Evolutionary conservation across 2,329 filamentous ascomycete genomes (phyloP), one percentile per base, ranked within the genome.

Genomic region (Exophiala spinifera): DNA sequence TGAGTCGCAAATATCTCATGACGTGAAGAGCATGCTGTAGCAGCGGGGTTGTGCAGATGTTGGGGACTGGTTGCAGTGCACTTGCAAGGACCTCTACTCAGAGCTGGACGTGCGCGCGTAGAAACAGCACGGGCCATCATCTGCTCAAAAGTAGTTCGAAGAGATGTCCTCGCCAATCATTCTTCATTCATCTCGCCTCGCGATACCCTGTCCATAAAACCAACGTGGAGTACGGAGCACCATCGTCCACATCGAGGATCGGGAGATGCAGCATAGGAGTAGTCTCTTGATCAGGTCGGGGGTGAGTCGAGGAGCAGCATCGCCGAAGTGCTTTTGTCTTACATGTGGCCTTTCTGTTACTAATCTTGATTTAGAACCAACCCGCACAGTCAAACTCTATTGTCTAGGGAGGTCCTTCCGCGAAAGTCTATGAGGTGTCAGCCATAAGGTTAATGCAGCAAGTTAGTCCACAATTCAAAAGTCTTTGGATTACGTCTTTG

Each of bases 171-270:
- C 17, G n/a, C n/a, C n/a, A n/a, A n/a, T n/a, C n/a, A n/a, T n/a
- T n/a, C n/a, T 43, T 43, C 17, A 43, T 43, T 43, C 21, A n/a
- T n/a, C 40, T 43, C 40, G 40, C 17, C 23, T 43, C 40, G n/a
- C 17, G 7, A 43, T 43, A 13, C 40, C 17, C 21, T 43, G 40
- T n/a, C n/a, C 15, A 25, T 25, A 25, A 4, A 25, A 8, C 8
- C n/a, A 43, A 43, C n/a, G n/a, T n/a, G n/a, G n/a, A n/a, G n/a
- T n/a, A 20, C 17, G 10, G 23, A 21, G 17, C 21, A 21, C 14
- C 17, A 14, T 23, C 4, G 34, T 13, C 13, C 15, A 14, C 34
- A 37, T 37, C 11, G 34, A 37, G 34, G 34, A 37, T 37, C 34
- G 34, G 4, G 15, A 37, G 34, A 37, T 13, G 23, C 23, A 25